Evolutionary conservation across 768 basidiomycete species (phyloP).

Genomic region (Lactarius akahatsu): DNA sequence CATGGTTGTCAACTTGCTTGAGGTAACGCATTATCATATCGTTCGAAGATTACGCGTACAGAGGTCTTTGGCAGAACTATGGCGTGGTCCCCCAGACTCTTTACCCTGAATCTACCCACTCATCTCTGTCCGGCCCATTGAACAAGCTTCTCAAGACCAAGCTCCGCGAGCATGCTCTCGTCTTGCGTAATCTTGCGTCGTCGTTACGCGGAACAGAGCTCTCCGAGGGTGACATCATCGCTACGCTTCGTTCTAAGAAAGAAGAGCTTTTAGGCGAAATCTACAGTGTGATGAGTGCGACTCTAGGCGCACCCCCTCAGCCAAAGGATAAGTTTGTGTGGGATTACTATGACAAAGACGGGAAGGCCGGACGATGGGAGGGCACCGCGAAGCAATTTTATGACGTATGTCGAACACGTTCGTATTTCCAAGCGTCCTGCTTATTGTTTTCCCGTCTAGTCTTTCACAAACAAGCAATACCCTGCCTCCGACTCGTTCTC

Average conservation of each 20-base stretch:
- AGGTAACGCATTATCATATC: conserved; percentile 39
- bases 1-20: conserved; percentile 73
- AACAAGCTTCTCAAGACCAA: conserved; percentile 84
- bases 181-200: conserved; percentile 63
- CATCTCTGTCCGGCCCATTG: conserved; percentile 67
- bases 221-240: conserved; percentile 47
- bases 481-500: conserved; percentile 71
- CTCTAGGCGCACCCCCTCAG: conserved; percentile 81
- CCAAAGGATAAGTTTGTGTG: conserved; percentile 72
- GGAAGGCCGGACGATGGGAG: conserved; percentile 70
- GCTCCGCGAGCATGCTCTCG: conserved; percentile 86
- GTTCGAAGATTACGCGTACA: neutral
- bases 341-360: conserved; percentile 86
- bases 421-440: conserved; percentile 27
- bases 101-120: conserved; percentile 85
- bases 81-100: conserved; percentile 82
- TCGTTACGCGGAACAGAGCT: conserved; percentile 52
- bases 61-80: conserved; percentile 52
- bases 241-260: conserved; percentile 75
- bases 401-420: conserved; percentile 36
- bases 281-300: conserved; percentile 80
- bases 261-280: conserved; percentile 81
- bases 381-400: conserved; percentile 84
- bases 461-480: conserved; percentile 36
- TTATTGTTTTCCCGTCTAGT: conserved; percentile 6